These are phyloP conservation scores for Pochonia chlamydosporia DNA, from an alignment of 2,329 filamentous ascomycete species.

Conservation along the genomic window DNA sequence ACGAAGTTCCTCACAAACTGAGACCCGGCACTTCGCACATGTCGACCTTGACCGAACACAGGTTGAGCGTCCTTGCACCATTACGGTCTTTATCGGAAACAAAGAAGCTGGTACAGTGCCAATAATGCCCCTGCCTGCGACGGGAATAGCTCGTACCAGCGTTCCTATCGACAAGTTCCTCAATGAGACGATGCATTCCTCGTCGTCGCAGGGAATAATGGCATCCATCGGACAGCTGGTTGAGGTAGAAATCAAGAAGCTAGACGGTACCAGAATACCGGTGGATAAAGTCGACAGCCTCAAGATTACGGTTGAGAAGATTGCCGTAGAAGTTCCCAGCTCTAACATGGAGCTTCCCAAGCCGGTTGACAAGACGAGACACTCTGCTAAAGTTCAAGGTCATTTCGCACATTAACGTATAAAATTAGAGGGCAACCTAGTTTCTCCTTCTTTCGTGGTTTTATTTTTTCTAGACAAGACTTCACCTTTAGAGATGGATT, in stretches of 20 bases:
- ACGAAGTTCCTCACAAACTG: constrained; percentile 1
- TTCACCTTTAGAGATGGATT: too few species aligned
- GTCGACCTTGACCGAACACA: constrained; percentile 28
- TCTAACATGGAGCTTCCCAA: constrained; percentile 22
- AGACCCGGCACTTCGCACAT: constrained; percentile 28
- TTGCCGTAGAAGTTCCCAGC: constrained; percentile 20
- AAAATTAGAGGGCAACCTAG: too few species aligned
- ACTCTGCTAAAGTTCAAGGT: background rate
- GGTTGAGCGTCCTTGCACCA: constrained; percentile 28
- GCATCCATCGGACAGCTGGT: constrained; percentile 3
- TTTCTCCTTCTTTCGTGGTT: too few species aligned
- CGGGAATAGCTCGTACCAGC: constrained; percentile 24
- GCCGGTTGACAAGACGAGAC: constrained; percentile 12
- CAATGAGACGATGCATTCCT: background rate
- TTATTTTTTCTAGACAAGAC: too few species aligned
- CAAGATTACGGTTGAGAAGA: constrained; percentile 28
- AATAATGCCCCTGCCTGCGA: constrained; percentile 28
- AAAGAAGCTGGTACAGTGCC: constrained; percentile 27
- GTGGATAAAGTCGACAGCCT: constrained; percentile 27
- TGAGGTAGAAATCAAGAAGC: constrained; percentile 15
- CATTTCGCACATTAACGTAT: too few species aligned
- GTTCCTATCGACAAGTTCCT: constrained; percentile 39
- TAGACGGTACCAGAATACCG: constrained; percentile 24
- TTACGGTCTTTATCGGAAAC: constrained; percentile 27
- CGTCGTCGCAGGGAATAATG: constrained; percentile 1